Evolutionary conservation across 805 yeast genomes (phyloP), one percentile per base, ranked within the genome.

Genomic region (Torulaspora franciscae): DNA sequence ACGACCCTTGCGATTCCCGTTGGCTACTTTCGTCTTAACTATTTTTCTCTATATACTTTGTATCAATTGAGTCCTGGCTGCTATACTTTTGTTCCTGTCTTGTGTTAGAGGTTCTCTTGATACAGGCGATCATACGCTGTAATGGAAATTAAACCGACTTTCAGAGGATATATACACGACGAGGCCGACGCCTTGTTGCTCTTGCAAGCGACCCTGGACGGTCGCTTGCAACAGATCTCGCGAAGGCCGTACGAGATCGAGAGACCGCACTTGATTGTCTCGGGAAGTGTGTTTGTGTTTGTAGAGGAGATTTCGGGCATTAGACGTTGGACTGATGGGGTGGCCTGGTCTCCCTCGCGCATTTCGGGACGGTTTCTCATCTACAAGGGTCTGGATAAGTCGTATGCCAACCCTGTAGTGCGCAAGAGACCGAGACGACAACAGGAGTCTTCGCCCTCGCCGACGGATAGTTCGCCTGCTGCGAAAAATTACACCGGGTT

Each of bases 241-340:
- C 75, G 95, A 43, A 72, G 98, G 42, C 96, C 95, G 0, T 85
- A 80, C 48, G 96, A 87, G 57, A 70, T 79, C 17, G 96, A 89
- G 65, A 71, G 95, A 13, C 57, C 73, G 0, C 64, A 67, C 3
- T 69, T 87, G 40, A 87, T 90, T 27, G 68, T 72, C 43, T 80
- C 88, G 7, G 96, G 96, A 0, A 79, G 80, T 53, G 80, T 88
- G 1, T 89, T 90, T 65, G 87, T 91, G 1, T 89, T 90, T 58
- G 77, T 83, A 38, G 96, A 90, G 64, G 87, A 84, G 53, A 70
- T 76, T 9, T 80, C 90, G 0, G 89, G 91, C 2, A 89, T 90
- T 48, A 85, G 85, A 61, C 73, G 98, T 47, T 90, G 98, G 98
- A 90, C 98, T 1, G 98, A 90, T 59, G 96, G 96, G n/a, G 77